Evolutionary conservation across 1,284 basidiomycete species (phyloP), one percentile per base, ranked within the genome.

Genomic region (Rhodotorula sp.): DNA sequence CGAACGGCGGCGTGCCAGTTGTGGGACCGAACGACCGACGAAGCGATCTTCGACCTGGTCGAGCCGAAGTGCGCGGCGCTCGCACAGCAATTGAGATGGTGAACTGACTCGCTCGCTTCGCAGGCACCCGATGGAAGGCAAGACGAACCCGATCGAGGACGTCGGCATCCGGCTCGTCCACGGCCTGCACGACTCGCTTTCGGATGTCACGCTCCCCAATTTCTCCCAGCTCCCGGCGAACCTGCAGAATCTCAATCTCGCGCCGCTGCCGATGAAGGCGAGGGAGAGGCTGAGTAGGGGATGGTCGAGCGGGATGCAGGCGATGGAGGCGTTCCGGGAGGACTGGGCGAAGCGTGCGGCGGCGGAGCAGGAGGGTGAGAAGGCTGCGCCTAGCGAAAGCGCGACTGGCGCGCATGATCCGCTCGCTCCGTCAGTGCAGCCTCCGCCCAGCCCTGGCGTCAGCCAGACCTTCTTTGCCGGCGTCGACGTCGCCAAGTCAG

Each of bases 1-100:
- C 84, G 84, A 72, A 93, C 92, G 18, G 86, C 88, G 71, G 92
- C 92, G 0, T 93, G 87, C 78, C 87, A 89, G 68, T 86, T 91
- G 2, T 97, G 94, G 94, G 86, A 94, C 65, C 83, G 86, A 54
- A 86, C 87, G 44, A 96, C 94, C 0, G 93, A 96, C 80, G 88
- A 90, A 4, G 83, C 91, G 71, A 81, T 96, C 26, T 97, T 97
- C 78, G 94, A 97, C 79, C 89, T 96, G 62, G 85, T 92, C 64
- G 94, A 97, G 80, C 90, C 93, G 1, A 73, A 71, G 76, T 75
- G 31, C 44, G 72, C 16, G 15, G 40, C 57, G 24, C 30, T 18
- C 20, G 63, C 24, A 37, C 58, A 34, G 47, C 20, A 48, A 16
- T 46, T 40, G 26, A 22, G 26, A 37, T 20, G 26, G 50, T 22